phyloP scores from a whole-genome alignment of 352 stramenopile genomes.

The Phytophthora macrochlamydospora region DNA sequence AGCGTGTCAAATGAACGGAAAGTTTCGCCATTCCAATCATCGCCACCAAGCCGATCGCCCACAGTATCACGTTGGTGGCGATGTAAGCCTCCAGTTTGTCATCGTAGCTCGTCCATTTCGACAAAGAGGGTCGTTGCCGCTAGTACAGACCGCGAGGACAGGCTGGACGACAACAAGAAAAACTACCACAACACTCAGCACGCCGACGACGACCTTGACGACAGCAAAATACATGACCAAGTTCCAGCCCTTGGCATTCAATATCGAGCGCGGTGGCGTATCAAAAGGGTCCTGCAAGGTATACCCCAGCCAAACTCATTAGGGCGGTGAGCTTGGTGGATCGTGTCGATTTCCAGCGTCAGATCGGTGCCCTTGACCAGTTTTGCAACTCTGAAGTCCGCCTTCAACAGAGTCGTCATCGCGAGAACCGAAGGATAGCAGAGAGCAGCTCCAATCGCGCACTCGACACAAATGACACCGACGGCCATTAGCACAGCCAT shows the following conservation, averaged over 20 bases:
- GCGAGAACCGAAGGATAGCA: background rate
- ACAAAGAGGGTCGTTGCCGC: slow-evolving; percentile 3
- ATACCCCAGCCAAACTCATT: background rate
- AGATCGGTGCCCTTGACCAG: background rate
- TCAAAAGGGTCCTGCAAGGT: too few relatives aligned
- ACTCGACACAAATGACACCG: background rate
- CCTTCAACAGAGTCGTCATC: background rate
- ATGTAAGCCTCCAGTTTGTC: slow-evolving; percentile 19
- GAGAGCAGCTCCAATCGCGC: background rate
- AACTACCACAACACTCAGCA: background rate
- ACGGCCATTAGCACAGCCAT: background rate
- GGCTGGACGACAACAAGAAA: slow-evolving; percentile 1
- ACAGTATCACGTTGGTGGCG: background rate
- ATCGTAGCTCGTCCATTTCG: slow-evolving; percentile 12
- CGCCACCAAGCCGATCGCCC: slow-evolving; percentile 4
- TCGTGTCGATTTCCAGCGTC: background rate
- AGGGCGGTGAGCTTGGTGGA: background rate
- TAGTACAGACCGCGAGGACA: background rate
- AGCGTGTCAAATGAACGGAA: slow-evolving; percentile 7
- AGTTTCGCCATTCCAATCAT: slow-evolving; percentile 11
- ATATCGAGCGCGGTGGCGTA: background rate
- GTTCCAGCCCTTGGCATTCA: background rate
- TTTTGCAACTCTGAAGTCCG: background rate
- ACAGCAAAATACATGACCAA: slow-evolving; percentile 5
- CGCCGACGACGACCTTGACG: slow-evolving; percentile 4